phyloP scores from a whole-genome alignment of 441 rosid species.

The Lepidium campestre region DNA sequence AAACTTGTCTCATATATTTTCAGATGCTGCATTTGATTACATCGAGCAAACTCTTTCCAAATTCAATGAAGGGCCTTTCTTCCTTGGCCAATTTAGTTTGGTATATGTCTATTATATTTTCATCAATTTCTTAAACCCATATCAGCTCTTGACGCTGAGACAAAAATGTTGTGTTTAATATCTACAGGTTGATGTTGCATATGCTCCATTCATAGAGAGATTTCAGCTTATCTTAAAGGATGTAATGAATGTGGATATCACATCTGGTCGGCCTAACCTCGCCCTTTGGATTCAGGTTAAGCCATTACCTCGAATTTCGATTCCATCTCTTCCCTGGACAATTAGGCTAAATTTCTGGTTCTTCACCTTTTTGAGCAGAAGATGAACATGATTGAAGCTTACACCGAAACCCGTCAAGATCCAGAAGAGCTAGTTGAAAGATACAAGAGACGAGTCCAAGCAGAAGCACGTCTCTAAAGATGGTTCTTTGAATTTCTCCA shows the following conservation, averaged over 20 bases:
- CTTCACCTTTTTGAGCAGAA: conserved; percentile 34
- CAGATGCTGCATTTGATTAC: conserved; percentile 62
- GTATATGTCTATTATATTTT: conserved; percentile 17
- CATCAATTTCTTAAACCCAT: not conserved
- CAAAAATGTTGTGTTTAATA: not conserved
- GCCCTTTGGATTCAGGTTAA: conserved; percentile 73
- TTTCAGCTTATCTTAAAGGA: conserved; percentile 44
- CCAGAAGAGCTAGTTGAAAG: conserved; percentile 58
- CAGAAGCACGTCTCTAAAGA: conserved; percentile 15
- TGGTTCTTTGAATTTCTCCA: not conserved
- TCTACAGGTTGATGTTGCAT: conserved; percentile 26
- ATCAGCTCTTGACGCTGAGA: not conserved
- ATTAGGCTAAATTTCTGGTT: not conserved
- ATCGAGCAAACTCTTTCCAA: conserved; percentile 62
- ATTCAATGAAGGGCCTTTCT: conserved; percentile 61
- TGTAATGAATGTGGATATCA: conserved; percentile 47
- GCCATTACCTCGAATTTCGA: not conserved
- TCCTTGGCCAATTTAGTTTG: conserved; percentile 69
- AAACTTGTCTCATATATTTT: not conserved
- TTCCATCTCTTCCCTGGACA: not conserved
- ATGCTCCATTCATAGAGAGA: conserved; percentile 71
- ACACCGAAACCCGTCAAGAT: conserved; percentile 50
- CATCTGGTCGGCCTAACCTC: conserved; percentile 60
- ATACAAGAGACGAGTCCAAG: conserved; percentile 51
- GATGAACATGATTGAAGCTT: conserved; percentile 60